Evolutionary conservation across 2,329 filamentous ascomycete genomes (phyloP).

Genomic region (Decorospora gaudefroyi): DNA sequence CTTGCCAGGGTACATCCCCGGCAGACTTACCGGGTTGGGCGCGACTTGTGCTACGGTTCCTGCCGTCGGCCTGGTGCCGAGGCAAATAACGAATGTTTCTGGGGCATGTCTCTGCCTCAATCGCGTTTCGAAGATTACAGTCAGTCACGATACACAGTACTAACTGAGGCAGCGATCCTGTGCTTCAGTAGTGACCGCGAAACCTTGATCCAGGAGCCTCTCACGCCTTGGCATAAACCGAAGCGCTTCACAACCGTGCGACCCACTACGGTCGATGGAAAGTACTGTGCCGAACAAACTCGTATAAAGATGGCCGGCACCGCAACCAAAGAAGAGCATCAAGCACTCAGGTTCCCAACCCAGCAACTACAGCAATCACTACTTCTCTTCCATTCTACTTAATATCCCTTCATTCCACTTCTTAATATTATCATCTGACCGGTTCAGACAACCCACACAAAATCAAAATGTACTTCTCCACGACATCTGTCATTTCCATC

Average conservation of each 20-base stretch:
- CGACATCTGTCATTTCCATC: conserved; percentile 49
- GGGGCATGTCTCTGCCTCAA: conserved; percentile 31
- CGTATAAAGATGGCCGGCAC: conserved; percentile 36
- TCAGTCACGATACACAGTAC: conserved; percentile 13
- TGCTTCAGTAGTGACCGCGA: conserved; percentile 20
- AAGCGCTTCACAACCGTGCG: conserved; percentile 25
- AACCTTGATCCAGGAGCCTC: conserved; percentile 22
- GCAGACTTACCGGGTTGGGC: conserved; percentile 8
- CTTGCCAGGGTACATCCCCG: conserved; percentile 11
- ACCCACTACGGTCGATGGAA: conserved; percentile 12
- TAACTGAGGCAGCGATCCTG: conserved; percentile 16
- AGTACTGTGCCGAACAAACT: conserved; percentile 5
- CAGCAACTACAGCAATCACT: conserved; percentile 44
- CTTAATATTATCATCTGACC: conserved; percentile 39
- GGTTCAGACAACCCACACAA: conserved; percentile 41
- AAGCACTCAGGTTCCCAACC: conserved; percentile 44
- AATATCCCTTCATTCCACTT: conserved; percentile 30
- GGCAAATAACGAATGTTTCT: conserved; percentile 26
- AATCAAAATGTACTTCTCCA: conserved; percentile 51
- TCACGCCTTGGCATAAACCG: conserved; percentile 42
- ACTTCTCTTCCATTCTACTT: conserved; percentile 36
- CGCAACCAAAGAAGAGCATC: conserved; percentile 33
- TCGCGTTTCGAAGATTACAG: conserved; percentile 29
- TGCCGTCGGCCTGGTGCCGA: conserved; percentile 19
- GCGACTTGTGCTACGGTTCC: conserved; percentile 7